Evolutionary conservation across 805 yeast genomes (phyloP), one percentile per base, ranked within the genome.

Genomic region (Yamadazyma sp.): DNA sequence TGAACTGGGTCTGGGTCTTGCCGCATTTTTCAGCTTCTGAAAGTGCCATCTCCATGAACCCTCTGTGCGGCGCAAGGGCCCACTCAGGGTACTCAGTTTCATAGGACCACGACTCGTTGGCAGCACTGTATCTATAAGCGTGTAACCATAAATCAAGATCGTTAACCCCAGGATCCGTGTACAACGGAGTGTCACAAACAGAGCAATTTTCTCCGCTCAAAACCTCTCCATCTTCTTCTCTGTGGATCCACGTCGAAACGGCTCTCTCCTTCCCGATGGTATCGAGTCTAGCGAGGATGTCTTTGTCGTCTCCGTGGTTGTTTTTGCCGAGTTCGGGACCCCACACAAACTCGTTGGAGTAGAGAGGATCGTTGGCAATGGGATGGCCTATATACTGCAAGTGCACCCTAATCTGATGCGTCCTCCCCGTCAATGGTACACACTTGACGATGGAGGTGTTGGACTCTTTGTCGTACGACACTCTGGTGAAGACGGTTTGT

Each of bases 381-480:
- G 73, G 71, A 40, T 62, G 59, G 2, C 67, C 64, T n/a, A 93
- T 50, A 47, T 71, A 83, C 60, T 90, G 96, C 40, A 93, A 62
- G 64, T 93, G 99, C 1, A 93, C 95, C 43, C 99, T 69, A 35
- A 93, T 89, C 57, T 91, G 99, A 59, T 91, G 99, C 0, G 97
- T 88, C 54, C 99, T 71, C 0, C 99, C 99, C 0, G 99, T 91
- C 12, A 75, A 63, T 1, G 99, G 99, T 47, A 69, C 74, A 60
- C 98, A 91, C 43, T 78, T 70, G 3, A 93, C 96, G 18, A 93
- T 71, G 38, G 87, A 78, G 6, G 80, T 71, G 28, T 71, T 54
- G 1, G 84, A 76, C 7, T 35, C 53, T 3, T 61, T 55, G 60
- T 90, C 87, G 52, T 73, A 85, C n/a, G 84, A 73, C 0, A 84